Base-by-base conservation (phyloP, 2,329 filamentous ascomycete species). In the Verticillium zaregamsianum region DNA sequence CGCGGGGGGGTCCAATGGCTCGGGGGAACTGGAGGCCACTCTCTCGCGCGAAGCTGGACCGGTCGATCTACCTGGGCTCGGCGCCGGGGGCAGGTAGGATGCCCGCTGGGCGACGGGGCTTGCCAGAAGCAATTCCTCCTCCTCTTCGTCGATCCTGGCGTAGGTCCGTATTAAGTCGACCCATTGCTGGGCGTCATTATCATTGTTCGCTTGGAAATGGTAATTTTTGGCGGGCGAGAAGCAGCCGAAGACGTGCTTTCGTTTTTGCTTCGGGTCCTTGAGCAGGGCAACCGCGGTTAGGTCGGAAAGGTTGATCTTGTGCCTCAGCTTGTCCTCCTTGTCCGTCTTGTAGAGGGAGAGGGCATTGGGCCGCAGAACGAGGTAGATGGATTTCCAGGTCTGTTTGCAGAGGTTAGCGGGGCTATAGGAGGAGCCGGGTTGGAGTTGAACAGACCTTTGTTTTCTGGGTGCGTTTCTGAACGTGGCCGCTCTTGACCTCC, bases 311-410 rank as follows among this genome's bases (percentile, higher is more conserved):
- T 89, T 88, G 70, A 99, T 87, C 72, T 96, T 93, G 71, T 96
- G 90, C 59, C 92, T 90, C 54, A 99, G 85, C 74, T 93, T 93
- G 69, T 90, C 91, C 77, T 97, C 93, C 69, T 93, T 91, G 69
- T 91, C 87, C 72, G 94, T 90, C 76, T 94, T 96, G 83, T 99
- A 99, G 64, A 97, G 89, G 59, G 91, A 97, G 37, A 99, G 84
- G 23, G 91, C 86, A 69, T 95, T 96, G 0, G 94, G 93, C 65
- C 95, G 90, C 55, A 99, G 85, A 49, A 99, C 95, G 52, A 98
- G 82, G 76, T 91, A 95, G 64, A 93, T 87, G 6, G 89, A 82
- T 78, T 96, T 96, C 95, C 95, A 99, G 65, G 90, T 88, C 87
- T 97, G 61, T 14, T 11, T n/a, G 56, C 6, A 55, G 28, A 28